Conservation (phyloP, 2,329 filamentous ascomycete genomes). For the Aspergillus carbonarius region DNA sequence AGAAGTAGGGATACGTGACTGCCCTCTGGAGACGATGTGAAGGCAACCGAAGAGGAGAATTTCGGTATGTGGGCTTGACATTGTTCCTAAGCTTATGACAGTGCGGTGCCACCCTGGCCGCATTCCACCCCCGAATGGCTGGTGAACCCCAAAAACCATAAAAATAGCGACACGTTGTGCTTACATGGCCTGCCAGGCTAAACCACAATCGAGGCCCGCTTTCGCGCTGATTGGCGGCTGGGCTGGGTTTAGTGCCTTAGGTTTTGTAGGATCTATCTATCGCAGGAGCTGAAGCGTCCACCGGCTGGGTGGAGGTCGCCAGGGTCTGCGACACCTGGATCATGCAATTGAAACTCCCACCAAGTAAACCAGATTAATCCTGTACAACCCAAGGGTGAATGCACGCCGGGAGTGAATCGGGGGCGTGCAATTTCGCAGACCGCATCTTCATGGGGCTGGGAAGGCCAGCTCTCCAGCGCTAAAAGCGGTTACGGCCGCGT, state of each 20-base stretch:
- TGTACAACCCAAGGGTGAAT: not conserved
- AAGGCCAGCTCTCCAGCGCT: slow-evolving; percentile 19
- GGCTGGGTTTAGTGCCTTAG: not conserved
- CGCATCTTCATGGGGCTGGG: slow-evolving; percentile 10
- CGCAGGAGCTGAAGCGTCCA: not conserved
- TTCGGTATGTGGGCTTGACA: not conserved
- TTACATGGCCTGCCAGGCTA: not conserved
- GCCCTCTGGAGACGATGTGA: not conserved
- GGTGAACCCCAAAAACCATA: not conserved
- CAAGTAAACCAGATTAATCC: not conserved
- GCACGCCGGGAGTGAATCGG: not conserved
- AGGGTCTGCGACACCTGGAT: too few species aligned
- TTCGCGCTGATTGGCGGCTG: slow-evolving; percentile 4
- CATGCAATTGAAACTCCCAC: not conserved
- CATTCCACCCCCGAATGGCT: not conserved
- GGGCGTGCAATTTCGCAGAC: not conserved
- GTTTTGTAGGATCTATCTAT: not conserved
- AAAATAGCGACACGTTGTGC: slow-evolving; percentile 15
- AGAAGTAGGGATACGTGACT: not conserved
- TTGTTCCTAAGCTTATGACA: not conserved
- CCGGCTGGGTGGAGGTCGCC: not conserved
- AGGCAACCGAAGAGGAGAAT: not conserved
- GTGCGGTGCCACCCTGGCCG: not conserved
- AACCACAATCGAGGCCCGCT: slow-evolving; percentile 6
- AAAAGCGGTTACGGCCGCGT: slow-evolving; percentile 24